These are phyloP conservation scores for Sphagnum contortum DNA, from an alignment of 225 moss, liverwort and hornwort genomes.

Conservation along the genomic window DNA sequence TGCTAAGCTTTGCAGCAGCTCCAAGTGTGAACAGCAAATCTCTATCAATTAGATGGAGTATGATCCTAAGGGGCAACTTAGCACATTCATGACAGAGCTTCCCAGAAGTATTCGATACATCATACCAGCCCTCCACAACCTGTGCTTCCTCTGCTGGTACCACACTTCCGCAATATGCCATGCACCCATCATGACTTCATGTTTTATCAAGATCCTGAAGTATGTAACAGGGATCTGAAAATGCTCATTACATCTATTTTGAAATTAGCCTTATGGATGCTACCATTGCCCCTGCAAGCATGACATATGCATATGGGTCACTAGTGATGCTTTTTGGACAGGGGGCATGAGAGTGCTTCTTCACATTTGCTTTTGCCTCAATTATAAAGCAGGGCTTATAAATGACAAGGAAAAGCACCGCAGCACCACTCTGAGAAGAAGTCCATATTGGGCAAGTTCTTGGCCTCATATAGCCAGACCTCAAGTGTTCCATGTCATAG, in stretches of 20 bases:
- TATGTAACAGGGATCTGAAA: constrained; percentile 74
- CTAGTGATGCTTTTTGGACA: constrained; percentile 64
- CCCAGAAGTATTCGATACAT: constrained; percentile 28
- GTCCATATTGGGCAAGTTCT: constrained; percentile 75
- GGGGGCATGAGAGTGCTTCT: constrained; percentile 16
- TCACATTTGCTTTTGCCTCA: constrained; percentile 11
- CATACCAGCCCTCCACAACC: constrained; percentile 62
- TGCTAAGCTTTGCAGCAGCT: constrained; percentile 33
- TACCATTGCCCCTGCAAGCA: constrained; percentile 65
- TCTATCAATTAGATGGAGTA: constrained; percentile 36
- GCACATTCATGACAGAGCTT: constrained; percentile 47
- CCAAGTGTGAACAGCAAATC: constrained; percentile 34
- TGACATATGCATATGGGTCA: constrained; percentile 67
- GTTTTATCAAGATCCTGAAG: constrained; percentile 62
- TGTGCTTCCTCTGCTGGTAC: constrained; percentile 35
- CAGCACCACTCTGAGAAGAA: constrained; percentile 56
- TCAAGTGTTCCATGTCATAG: constrained; percentile 69
- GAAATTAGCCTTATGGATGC: constrained; percentile 61
- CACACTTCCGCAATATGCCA: constrained; percentile 57
- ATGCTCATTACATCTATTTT: constrained; percentile 62
- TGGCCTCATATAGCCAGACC: constrained; percentile 47
- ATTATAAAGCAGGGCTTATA: constrained; percentile 37
- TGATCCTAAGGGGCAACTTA: constrained; percentile 35
- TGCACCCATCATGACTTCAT: constrained; percentile 74
- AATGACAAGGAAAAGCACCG: constrained; percentile 38